Evolutionary conservation across 1,284 basidiomycete genomes (phyloP).

Genomic region (Cryptococcus sp.): DNA sequence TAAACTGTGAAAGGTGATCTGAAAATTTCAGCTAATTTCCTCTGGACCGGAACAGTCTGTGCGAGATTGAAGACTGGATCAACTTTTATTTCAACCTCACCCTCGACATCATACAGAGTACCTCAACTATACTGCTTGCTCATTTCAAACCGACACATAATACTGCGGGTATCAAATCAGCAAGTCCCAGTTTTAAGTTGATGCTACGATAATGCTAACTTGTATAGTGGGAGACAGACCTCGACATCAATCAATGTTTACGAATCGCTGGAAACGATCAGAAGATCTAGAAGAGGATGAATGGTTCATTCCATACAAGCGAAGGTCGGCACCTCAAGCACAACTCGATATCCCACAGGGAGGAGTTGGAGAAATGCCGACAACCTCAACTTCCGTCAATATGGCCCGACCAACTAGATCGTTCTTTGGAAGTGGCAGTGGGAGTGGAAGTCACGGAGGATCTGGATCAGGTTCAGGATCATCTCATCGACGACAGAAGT

Average conservation of each 20-base stretch:
- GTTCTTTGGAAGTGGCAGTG: not conserved
- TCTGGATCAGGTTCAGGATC: not conserved
- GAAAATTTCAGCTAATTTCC: too few relatives aligned
- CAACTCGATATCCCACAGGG: not conserved
- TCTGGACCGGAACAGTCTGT: too few relatives aligned
- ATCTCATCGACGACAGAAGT: not conserved
- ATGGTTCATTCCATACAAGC: slow-evolving; percentile 30
- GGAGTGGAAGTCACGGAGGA: not conserved
- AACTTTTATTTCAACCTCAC: too few relatives aligned
- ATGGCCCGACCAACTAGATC: not conserved
- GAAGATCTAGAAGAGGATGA: slow-evolving; percentile 14
- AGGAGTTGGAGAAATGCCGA: too few relatives aligned
- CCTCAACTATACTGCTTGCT: too few relatives aligned
- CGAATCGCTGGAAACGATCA: not conserved
- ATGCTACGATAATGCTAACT: not conserved
- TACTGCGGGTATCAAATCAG: too few relatives aligned
- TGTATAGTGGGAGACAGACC: not conserved
- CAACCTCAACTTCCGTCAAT: too few relatives aligned
- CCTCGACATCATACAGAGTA: too few relatives aligned
- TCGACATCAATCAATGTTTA: not conserved
- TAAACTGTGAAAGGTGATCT: too few relatives aligned
- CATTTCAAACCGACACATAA: too few relatives aligned
- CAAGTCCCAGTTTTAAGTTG: too few relatives aligned
- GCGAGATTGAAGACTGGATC: too few relatives aligned
- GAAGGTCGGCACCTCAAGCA: not conserved